Percentiles rank a stretch among this genome's conserved stretches.
Conservation (phyloP, 129 eudicot genomes). For the Chrysanthemum lavandulifolium region DNA sequence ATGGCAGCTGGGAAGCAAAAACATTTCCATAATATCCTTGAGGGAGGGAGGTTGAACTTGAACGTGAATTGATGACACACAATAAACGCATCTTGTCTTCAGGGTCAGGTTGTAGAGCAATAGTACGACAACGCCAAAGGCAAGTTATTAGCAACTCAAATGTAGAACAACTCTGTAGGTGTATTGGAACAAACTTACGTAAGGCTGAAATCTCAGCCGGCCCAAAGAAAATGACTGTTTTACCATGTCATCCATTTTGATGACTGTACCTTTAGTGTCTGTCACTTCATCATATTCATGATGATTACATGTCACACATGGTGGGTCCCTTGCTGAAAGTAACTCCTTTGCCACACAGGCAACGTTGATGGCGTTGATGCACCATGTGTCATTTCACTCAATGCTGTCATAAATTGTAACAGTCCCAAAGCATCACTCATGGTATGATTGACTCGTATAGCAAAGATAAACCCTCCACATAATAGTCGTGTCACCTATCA, state of each 20-base stretch:
- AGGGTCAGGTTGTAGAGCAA: not conserved
- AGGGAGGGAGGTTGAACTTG: not conserved
- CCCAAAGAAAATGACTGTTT: not conserved
- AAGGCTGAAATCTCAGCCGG: not conserved
- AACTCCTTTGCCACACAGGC: conserved; percentile 2
- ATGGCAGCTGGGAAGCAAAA: not conserved
- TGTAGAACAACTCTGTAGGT: not conserved
- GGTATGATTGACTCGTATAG: conserved; percentile 1
- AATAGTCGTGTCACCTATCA: not conserved
- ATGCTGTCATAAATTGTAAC: not conserved
- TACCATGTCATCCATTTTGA: not conserved
- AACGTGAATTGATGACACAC: not conserved
- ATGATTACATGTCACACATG: not conserved
- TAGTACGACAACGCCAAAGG: not conserved
- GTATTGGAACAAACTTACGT: not conserved
- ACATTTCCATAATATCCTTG: not conserved
- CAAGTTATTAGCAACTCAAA: not conserved
- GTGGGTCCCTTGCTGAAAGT: not conserved
- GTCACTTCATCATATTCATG: not conserved
- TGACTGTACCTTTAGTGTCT: not conserved
- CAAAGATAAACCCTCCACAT: not conserved
- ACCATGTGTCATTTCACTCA: not conserved
- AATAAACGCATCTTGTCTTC: not conserved
- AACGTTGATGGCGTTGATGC: not conserved
- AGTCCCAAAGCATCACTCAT: not conserved